Conservation (phyloP, 2,329 filamentous ascomycete species). For the Fusarium torulosum region DNA sequence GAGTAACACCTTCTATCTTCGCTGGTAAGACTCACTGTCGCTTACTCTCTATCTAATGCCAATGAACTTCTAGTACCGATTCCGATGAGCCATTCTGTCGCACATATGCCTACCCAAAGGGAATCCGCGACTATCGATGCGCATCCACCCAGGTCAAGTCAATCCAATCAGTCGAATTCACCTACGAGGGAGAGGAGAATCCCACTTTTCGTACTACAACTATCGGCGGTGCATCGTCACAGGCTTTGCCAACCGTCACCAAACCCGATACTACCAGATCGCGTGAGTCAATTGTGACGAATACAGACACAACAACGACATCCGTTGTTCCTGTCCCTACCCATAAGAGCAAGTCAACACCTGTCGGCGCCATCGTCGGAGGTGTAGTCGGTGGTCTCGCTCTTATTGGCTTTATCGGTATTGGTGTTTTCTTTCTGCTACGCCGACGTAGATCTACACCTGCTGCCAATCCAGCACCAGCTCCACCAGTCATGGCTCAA, state of each 20-base stretch:
- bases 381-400: constrained; percentile 3
- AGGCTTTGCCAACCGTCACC: too few species aligned
- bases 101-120: background rate
- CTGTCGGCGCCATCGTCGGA: background rate
- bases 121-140: background rate
- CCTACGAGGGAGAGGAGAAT: background rate
- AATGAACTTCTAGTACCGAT: background rate
- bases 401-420: constrained; percentile 2
- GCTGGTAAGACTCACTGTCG: background rate
- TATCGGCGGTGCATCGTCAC: background rate
- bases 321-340: background rate
- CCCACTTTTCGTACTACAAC: background rate
- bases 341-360: background rate
- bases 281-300: rapidly evolving
- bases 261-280: rapidly evolving
- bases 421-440: background rate
- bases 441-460: background rate
- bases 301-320: background rate
- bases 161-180: background rate
- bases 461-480: background rate
- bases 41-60: rapidly evolving
- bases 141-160: background rate
- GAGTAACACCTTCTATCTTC: background rate
- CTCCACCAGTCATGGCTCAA: background rate
- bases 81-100: background rate